A percentile compares a stretch with the other conserved stretches of the same genome.
These are phyloP conservation scores for Sclerotinia glacialis DNA, from an alignment of 2,329 filamentous ascomycete genomes.

Conservation along the genomic window DNA sequence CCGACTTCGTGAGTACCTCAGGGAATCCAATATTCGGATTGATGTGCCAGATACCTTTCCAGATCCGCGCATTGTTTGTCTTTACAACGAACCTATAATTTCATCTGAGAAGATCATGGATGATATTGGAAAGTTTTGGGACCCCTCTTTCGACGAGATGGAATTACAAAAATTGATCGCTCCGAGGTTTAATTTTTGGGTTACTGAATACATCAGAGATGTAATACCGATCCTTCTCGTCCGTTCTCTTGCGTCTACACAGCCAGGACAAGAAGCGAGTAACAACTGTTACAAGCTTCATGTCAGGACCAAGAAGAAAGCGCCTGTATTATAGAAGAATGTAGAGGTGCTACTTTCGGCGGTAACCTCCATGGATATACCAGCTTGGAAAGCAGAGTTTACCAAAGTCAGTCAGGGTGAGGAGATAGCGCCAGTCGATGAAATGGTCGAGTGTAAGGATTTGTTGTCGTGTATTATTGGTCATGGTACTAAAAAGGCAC, in stretches of 20 bases:
- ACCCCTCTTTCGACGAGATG: constrained; percentile 1
- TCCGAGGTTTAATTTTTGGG: constrained; percentile 9
- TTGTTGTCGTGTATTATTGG: constrained; percentile 32
- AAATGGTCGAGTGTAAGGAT: constrained; percentile 11
- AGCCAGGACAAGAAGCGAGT: constrained; percentile 8
- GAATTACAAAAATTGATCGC: constrained; percentile 1
- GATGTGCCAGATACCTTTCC: background rate
- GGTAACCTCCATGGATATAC: constrained; percentile 1
- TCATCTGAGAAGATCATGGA: background rate
- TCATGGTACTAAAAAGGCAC: background rate
- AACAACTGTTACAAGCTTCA: constrained; percentile 8
- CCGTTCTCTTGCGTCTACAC: constrained; percentile 3
- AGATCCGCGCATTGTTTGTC: background rate
- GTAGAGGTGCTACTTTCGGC: constrained; percentile 10
- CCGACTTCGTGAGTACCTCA: constrained; percentile 8
- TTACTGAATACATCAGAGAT: constrained; percentile 6
- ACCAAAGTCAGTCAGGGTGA: background rate
- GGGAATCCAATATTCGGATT: background rate
- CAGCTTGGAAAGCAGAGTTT: background rate
- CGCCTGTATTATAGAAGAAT: background rate
- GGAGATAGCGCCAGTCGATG: background rate
- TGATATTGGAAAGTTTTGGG: background rate
- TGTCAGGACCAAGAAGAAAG: background rate
- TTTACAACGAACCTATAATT: constrained; percentile 2
- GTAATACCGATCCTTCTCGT: constrained; percentile 9